Evolutionary conservation across 352 stramenopile genomes (phyloP), one percentile per base, ranked within the genome.

Genomic region (Thraustochytrium striatum): DNA sequence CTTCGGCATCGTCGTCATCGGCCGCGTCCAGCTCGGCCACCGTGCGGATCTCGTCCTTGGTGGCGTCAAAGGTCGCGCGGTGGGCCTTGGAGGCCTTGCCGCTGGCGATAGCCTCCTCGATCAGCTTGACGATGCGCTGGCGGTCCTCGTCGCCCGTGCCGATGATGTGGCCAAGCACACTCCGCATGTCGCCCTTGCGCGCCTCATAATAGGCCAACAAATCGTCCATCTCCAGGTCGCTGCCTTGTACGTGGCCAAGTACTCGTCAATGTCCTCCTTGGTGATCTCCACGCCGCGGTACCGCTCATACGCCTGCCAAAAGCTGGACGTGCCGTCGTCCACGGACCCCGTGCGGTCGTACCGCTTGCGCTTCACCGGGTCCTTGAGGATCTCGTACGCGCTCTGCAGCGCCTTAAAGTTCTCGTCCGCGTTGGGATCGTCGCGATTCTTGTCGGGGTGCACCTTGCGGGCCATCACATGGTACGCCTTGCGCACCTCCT

Each of bases 391-490:
- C 57, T 81, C 61, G 53, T 83, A 83, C 8, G 79, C 79, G 44
- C 25, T 11, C 16, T 68, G 44, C 30, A 83, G 57, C 61, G 79
- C 43, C 35, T 58, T 25, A 36, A 83, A 83, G 70, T 81, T 32
- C n/a, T 21, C 59, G 2, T 1, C 69, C 5, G 75, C 69, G 36
- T 73, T 21, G 2, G 55, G 19, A 32, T 65, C n/a, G 7, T 39
- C 41, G 19, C 70, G 61, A 2, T 44, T 19, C 70, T 83, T 83
- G 72, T 95, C 90, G 25, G 90, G 90, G 70, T 95, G 90, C 81
- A 93, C 92, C 84, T 92, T 88, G 61, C 88, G 87, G 53, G 89
- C 93, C 1, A 93, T 84, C 50, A 83, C 81, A 59, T 91, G 72
- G 83, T 91, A 95, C 9, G 84, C 83, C 30, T 79, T 82, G 72